Conservation (phyloP, 129 eudicot genomes). For the Daucus carota region DH1_v3.0 NC_030385.2:43002001-43002500, state of each 20-base stretch:
- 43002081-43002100: slow-evolving; percentile 89
- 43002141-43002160: not conserved
- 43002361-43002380: slow-evolving; percentile 79
- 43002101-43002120: slow-evolving; percentile 86
- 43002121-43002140: not conserved
- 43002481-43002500: not conserved
- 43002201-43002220: no score
- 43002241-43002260: not conserved
- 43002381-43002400: slow-evolving; percentile 6
- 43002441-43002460: not conserved
- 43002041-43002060: slow-evolving; percentile 64
- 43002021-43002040: not conserved
- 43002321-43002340: slow-evolving; percentile 73
- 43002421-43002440: not conserved
- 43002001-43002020: not conserved
- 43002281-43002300: slow-evolving; percentile 88
- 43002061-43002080: slow-evolving; percentile 75
- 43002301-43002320: slow-evolving; percentile 79
- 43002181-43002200: no score
- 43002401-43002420: not conserved
- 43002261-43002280: slow-evolving; percentile 71
- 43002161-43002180: not conserved
- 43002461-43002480: not conserved
- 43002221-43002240: not conserved
- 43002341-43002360: slow-evolving; percentile 62